Conservation (phyloP, 2,329 filamentous ascomycete species). For the Sporothrix globosa region DNA sequence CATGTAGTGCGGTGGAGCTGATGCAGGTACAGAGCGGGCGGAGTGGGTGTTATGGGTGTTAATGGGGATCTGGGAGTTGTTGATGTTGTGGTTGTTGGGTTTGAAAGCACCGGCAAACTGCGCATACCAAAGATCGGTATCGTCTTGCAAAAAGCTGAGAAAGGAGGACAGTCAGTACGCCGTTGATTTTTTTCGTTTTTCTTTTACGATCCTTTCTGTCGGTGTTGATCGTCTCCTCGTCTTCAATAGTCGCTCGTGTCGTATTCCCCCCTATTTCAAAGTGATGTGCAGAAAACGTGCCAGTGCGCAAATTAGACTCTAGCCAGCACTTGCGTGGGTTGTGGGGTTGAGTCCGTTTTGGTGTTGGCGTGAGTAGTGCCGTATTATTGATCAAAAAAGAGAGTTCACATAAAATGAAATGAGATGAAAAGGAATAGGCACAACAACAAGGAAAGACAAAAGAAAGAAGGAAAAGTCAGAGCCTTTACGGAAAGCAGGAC, state of each 20-base stretch:
- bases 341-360: not conserved
- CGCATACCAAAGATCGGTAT: constrained; percentile 11
- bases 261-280: constrained; percentile 4
- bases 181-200: not conserved
- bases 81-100: not conserved
- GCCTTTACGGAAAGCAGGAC: not conserved
- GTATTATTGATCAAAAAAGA: not conserved
- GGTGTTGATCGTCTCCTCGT: not conserved
- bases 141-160: constrained; percentile 15
- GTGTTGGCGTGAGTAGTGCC: not conserved
- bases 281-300: constrained; percentile 20
- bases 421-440: not conserved
- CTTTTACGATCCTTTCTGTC: not conserved
- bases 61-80: not conserved
- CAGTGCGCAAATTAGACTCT: constrained; percentile 12
- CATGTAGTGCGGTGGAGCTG: constrained; percentile 34
- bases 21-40: constrained; percentile 29
- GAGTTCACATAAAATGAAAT: not conserved
- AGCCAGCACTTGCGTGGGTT: not conserved
- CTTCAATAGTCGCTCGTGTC: not conserved
- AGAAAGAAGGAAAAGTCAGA: not conserved
- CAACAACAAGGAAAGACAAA: not conserved
- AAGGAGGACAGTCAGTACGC: constrained; percentile 13
- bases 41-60: constrained; percentile 1
- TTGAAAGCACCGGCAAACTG: constrained; percentile 7